A percentile compares a stretch with the other conserved stretches of the same genome.
These are phyloP conservation scores for Kuraishia cidri DNA, from an alignment of 805 yeast genomes.

Conservation along the genomic window DNA sequence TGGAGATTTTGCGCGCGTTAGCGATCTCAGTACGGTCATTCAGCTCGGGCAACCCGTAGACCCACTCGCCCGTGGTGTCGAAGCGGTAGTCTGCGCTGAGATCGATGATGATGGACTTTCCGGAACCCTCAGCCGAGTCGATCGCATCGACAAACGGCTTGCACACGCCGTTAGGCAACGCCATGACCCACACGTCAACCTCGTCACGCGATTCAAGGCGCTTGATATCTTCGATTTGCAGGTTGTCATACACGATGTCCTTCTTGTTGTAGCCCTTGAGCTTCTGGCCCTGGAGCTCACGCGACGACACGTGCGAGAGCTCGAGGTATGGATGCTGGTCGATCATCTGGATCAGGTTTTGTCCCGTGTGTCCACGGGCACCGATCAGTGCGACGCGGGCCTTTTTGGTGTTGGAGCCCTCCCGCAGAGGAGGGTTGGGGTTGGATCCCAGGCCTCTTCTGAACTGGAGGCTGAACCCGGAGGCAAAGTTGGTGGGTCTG, in stretches of 20 bases:
- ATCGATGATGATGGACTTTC: slow-evolving; percentile 79
- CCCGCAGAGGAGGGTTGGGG: slow-evolving; percentile 65
- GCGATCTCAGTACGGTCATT: slow-evolving; percentile 59
- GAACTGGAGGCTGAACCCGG: slow-evolving; percentile 11
- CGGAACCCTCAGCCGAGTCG: slow-evolving; percentile 43
- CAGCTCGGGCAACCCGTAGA: slow-evolving; percentile 92
- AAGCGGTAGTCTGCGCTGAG: slow-evolving; percentile 95
- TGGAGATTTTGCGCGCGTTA: slow-evolving; percentile 73
- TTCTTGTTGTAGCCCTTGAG: slow-evolving; percentile 82
- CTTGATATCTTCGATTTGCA: slow-evolving; percentile 81
- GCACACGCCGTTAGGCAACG: slow-evolving; percentile 96
- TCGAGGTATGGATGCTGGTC: slow-evolving; percentile 85
- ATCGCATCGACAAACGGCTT: slow-evolving; percentile 79
- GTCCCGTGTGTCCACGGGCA: slow-evolving; percentile 97
- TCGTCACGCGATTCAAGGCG: slow-evolving; percentile 64
- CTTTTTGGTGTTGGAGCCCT: slow-evolving; percentile 50
- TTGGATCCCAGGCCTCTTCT: slow-evolving; percentile 28
- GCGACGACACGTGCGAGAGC: slow-evolving; percentile 87
- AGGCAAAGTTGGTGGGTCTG: too few species aligned
- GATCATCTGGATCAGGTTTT: slow-evolving; percentile 79
- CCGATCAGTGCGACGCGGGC: slow-evolving; percentile 91
- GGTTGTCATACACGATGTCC: slow-evolving; percentile 72
- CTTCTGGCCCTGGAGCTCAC: slow-evolving; percentile 85
- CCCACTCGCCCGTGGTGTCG: slow-evolving; percentile 83
- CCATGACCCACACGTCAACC: slow-evolving; percentile 98